A percentile compares a stretch with the other conserved stretches of the same genome.
Conservation (phyloP, 441 rosid species). For the Bocquillonia castaneifolia region DNA sequence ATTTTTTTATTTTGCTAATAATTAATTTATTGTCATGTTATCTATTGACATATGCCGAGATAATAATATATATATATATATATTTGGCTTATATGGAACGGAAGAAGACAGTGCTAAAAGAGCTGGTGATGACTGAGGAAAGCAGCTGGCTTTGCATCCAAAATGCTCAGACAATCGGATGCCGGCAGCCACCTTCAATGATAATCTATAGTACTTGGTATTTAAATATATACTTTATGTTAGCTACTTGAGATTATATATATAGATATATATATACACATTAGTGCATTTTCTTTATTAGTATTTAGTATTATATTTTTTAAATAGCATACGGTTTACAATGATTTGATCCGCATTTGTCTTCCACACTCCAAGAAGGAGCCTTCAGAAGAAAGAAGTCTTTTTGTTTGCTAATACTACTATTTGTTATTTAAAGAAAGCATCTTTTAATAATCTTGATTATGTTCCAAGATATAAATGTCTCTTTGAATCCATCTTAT, state of each 20-base stretch:
- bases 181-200: slow-evolving; percentile 25
- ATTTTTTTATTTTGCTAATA: no score
- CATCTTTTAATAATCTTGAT: slow-evolving; percentile 16
- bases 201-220: neutral
- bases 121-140: slow-evolving; percentile 10
- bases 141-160: slow-evolving; percentile 15
- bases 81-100: slow-evolving; percentile 8
- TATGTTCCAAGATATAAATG: slow-evolving; percentile 3
- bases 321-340: slow-evolving; percentile 15
- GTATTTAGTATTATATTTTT: no score
- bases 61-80: no score
- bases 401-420: neutral
- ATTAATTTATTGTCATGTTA: no score
- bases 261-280: neutral
- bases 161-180: slow-evolving; percentile 7
- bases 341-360: slow-evolving; percentile 25
- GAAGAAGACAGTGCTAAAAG: slow-evolving; percentile 4
- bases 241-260: neutral
- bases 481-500: slow-evolving; percentile 13
- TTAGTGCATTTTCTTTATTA: neutral
- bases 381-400: slow-evolving; percentile 4
- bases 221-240: neutral
- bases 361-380: slow-evolving; percentile 15
- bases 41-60: no score
- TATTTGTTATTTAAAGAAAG: neutral